phyloP scores from a whole-genome alignment of 371 early-diverging fungal genomes.

The Rhizomucor miehei region DNA sequence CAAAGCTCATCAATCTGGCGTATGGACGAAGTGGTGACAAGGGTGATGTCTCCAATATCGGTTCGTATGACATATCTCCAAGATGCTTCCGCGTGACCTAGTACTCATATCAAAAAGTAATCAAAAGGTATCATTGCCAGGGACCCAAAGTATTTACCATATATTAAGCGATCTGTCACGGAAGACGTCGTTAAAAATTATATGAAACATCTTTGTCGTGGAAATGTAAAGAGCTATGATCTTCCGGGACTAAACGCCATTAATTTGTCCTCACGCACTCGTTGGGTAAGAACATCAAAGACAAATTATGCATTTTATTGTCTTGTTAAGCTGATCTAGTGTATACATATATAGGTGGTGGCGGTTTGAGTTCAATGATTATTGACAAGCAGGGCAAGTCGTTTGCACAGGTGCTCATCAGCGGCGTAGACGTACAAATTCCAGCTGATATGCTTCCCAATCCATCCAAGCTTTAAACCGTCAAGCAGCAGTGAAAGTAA shows the following conservation, averaged over 20 bases:
- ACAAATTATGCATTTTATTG: not conserved
- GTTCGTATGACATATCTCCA: too few relatives aligned
- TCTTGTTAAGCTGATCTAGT: not conserved
- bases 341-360: conserved; percentile 47
- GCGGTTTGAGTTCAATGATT: conserved; percentile 62
- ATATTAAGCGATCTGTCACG: conserved; percentile 37
- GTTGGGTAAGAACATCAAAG: conserved; percentile 39
- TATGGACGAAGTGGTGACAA: conserved; percentile 76
- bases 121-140: conserved; percentile 56
- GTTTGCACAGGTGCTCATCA: conserved; percentile 64
- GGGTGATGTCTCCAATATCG: conserved; percentile 70
- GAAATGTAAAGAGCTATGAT: conserved; percentile 60
- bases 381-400: conserved; percentile 76
- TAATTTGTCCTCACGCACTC: conserved; percentile 72
- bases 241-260: conserved; percentile 59
- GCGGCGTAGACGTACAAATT: conserved; percentile 51
- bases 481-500: too few relatives aligned
- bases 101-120: too few relatives aligned
- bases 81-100: too few relatives aligned
- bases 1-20: conserved; percentile 60
- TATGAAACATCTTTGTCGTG: conserved; percentile 62
- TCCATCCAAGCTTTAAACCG: not conserved
- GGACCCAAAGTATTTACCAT: conserved; percentile 55
- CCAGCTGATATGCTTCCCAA: conserved; percentile 45
- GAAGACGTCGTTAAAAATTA: conserved; percentile 49